Conservation (phyloP, 139 green algal species). For the Chlorella sp. region DNA sequence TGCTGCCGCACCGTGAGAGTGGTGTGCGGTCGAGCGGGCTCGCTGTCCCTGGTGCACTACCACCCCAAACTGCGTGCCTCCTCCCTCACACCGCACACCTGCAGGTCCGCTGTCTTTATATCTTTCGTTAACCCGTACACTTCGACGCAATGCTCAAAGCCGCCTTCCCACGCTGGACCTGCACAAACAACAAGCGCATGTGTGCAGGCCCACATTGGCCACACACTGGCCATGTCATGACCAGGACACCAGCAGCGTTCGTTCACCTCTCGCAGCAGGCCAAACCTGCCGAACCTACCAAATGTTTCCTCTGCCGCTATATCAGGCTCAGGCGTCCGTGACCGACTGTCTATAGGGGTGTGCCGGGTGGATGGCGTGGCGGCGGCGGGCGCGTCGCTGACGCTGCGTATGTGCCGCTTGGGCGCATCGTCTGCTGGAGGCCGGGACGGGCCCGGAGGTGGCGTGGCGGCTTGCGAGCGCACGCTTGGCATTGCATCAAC, state of each 20-base stretch:
- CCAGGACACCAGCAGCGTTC: not conserved
- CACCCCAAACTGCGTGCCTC: not conserved
- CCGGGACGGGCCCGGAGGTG: not conserved
- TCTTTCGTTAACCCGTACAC: not conserved
- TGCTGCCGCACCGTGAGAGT: not conserved
- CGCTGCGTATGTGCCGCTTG: not conserved
- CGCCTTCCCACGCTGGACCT: not conserved
- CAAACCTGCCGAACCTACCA: no score
- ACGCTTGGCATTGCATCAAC: not conserved
- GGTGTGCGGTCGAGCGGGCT: not conserved
- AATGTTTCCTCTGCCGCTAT: no score
- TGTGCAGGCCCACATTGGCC: not conserved
- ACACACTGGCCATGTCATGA: no score
- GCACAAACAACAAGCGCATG: not conserved
- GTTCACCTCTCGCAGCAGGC: not conserved
- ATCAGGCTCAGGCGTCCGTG: not conserved
- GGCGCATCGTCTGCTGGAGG: not conserved
- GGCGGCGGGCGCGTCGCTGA: not conserved
- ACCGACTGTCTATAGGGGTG: not conserved
- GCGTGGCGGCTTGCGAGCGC: not conserved
- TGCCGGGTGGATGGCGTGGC: not conserved
- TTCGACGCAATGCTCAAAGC: constrained; percentile 2
- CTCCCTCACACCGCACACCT: not conserved
- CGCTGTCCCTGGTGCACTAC: not conserved
- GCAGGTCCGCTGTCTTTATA: not conserved